Percentiles rank a stretch among this genome's conserved stretches.
These are phyloP conservation scores for Trichoderma sp. DNA, from an alignment of 2,329 filamentous ascomycete genomes.

Conservation along the genomic window DNA sequence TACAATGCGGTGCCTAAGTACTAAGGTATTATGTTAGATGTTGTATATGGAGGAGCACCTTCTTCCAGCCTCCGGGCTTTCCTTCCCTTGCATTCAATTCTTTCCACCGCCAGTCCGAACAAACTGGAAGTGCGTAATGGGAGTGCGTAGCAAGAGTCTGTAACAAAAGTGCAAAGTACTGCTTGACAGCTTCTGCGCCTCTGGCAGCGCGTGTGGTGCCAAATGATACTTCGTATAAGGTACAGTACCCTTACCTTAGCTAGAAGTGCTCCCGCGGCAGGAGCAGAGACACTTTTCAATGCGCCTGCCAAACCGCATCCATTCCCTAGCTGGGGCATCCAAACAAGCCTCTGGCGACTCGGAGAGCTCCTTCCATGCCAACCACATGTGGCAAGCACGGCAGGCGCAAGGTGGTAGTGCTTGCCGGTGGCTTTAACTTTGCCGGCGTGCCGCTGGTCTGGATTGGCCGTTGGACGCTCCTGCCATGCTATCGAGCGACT, in stretches of 20 bases:
- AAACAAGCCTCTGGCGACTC: background rate
- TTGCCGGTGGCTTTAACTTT: slow-evolving; percentile 18
- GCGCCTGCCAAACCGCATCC: slow-evolving; percentile 1
- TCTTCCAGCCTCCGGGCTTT: too few species aligned
- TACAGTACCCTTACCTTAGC: background rate
- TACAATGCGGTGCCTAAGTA: too few species aligned
- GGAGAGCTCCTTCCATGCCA: slow-evolving; percentile 23
- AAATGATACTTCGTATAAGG: background rate
- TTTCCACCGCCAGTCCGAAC: too few species aligned
- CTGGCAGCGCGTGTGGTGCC: background rate
- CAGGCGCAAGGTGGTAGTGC: slow-evolving; percentile 11
- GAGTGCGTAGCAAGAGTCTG: too few species aligned
- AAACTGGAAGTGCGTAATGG: too few species aligned
- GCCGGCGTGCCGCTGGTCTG: slow-evolving; percentile 12
- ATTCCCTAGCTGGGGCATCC: slow-evolving; percentile 9
- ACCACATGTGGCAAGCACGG: slow-evolving; percentile 14
- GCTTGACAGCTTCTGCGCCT: background rate
- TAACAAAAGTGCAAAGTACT: too few species aligned
- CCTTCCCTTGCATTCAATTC: background rate
- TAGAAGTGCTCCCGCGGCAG: background rate
- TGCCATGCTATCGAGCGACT: background rate
- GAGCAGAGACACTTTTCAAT: background rate
- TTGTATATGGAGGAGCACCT: too few species aligned
- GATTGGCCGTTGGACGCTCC: slow-evolving; percentile 8
- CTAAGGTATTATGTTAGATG: too few species aligned